Percentiles rank a stretch among this genome's conserved stretches.
Conservation (phyloP, 768 basidiomycete genomes). For the Strobilomyces dryophilus region DNA sequence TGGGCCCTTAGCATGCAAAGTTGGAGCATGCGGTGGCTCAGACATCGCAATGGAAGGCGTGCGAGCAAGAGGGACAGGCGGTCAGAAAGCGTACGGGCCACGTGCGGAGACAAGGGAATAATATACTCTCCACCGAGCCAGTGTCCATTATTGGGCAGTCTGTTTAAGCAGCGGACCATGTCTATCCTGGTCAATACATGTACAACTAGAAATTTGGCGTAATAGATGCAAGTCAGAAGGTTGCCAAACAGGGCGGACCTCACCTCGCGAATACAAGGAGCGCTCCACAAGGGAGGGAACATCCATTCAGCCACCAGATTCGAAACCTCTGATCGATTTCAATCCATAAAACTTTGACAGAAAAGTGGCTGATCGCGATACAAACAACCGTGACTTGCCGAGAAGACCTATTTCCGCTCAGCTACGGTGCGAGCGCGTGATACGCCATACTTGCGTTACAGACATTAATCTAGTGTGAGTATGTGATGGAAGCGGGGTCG, state of each 20-base stretch:
- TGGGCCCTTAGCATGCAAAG: background rate
- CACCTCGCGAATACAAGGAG: background rate
- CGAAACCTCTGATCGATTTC: background rate
- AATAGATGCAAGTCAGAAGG: background rate
- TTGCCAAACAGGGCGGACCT: background rate
- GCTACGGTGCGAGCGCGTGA: background rate
- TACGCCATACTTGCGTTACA: background rate
- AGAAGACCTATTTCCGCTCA: background rate
- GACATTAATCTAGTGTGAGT: background rate
- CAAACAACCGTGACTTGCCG: background rate
- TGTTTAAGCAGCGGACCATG: background rate
- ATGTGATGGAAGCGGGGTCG: constrained; percentile 1
- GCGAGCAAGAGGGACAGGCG: background rate
- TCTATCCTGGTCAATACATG: background rate
- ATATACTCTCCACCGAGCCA: background rate
- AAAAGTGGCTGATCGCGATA: background rate
- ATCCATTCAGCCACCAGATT: background rate
- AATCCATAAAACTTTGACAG: background rate
- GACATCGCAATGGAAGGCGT: constrained; percentile 7
- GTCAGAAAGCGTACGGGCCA: background rate
- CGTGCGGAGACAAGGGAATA: background rate
- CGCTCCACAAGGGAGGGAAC: background rate
- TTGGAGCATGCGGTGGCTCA: background rate
- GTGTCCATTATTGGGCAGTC: background rate
- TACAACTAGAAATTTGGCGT: background rate